Base-by-base conservation (phyloP, 164 flowering plant species). In the Hamamelis virginiana region DNA sequence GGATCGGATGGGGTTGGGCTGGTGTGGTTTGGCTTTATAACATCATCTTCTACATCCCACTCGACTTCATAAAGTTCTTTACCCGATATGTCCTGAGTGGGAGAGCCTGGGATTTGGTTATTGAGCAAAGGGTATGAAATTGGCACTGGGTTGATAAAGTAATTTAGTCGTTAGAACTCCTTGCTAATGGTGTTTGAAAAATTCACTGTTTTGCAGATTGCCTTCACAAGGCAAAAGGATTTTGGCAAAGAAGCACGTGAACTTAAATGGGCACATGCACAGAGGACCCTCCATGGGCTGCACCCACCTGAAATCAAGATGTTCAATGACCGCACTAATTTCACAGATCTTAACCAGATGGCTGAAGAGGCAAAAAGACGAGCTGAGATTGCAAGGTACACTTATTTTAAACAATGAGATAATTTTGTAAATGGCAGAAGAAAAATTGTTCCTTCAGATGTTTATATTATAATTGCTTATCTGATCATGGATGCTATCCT, bases 1-100 rank as follows among this genome's bases (percentile, higher is more conserved):
- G 98, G 14, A 87, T 90, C 41, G 97, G 98, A 13, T 94, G 98
- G 98, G 94, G 98, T 53, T 94, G 98, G 98, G 97, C 97, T 59
- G 96, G 98, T 38, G 86, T 89, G 0, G 72, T 94, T 48, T 94
- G 98, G 98, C 87, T 94, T 5, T 94, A 91, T 51, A 90, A 86
- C 74, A 68, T 94, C 43, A 67, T 91, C 65, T 76, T 75, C 72
- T 94, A 91, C 77, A 18, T 94, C 65, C 97, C 98, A 12, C 97
- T 94, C 22, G 96, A 91, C 69, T 25, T 87, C 28, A 78, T 94
- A 46, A 94, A 94, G 81, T 90, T 94, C 80, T 27, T 80, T 4
- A 85, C 77, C 66, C 86, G 96, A 48, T 94, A 91, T 69, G 87
- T 85, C 16, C 68, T 87, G 25, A 89, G 92, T 68, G 96, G 96